Conservation (phyloP, 495 filamentous ascomycete genomes). For the Aspergillus steynii region DNA sequence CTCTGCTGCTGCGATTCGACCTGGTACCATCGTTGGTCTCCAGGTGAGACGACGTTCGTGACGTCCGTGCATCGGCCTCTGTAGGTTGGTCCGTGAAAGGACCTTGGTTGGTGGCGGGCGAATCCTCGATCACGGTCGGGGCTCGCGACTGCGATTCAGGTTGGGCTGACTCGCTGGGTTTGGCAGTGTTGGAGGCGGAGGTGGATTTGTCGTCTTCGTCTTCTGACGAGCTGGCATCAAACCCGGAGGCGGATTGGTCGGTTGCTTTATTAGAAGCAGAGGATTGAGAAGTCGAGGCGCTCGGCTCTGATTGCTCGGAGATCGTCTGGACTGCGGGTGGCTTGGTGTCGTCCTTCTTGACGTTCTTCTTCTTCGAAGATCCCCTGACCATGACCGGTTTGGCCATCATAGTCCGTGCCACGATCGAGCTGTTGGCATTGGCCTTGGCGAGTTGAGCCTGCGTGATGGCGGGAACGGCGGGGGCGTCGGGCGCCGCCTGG, state of each 20-base stretch:
- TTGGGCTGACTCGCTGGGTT: conserved; percentile 14
- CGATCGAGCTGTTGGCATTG: conserved; percentile 44
- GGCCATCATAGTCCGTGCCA: conserved; percentile 44
- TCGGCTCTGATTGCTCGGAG: conserved; percentile 26
- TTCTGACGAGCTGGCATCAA: conserved; percentile 41
- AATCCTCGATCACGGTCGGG: conserved; percentile 51
- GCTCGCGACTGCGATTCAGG: conserved; percentile 24
- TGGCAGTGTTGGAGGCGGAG: conserved; percentile 19
- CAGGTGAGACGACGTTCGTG: conserved; percentile 21
- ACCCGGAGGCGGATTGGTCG: conserved; percentile 31
- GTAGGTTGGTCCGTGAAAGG: conserved; percentile 60
- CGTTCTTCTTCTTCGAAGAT: conserved; percentile 36
- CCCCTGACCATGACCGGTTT: conserved; percentile 49
- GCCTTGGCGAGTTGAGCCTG: conserved; percentile 45
- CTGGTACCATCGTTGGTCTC: conserved; percentile 22
- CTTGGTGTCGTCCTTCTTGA: conserved; percentile 7
- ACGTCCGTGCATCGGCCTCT: conserved; percentile 6
- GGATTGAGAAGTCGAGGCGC: conserved; percentile 11
- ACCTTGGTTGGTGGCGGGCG: conserved; percentile 48
- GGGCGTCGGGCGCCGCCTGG: conserved; percentile 44
- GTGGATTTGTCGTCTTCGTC: conserved; percentile 32
- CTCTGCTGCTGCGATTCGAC: conserved; percentile 28
- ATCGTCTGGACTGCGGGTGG: conserved; percentile 23
- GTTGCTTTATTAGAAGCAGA: conserved; percentile 21
- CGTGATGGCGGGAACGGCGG: conserved; percentile 56